phyloP scores from a whole-genome alignment of 129 eudicot genomes.

The Daucus carota region DH1_v3.0 NC_030382.2:49709001-49709500 shows the following conservation, averaged over 20 bases:
- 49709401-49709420: background rate
- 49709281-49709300: slow-evolving; percentile 92
- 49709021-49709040: too few species aligned
- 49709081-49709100: background rate
- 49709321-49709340: slow-evolving; percentile 90
- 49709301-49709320: slow-evolving; percentile 89
- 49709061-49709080: background rate
- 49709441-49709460: background rate
- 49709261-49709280: slow-evolving; percentile 93
- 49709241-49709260: slow-evolving; percentile 96
- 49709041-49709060: too few species aligned
- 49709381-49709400: background rate
- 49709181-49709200: slow-evolving; percentile 99
- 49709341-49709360: slow-evolving; percentile 98
- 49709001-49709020: too few species aligned
- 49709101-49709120: background rate
- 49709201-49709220: slow-evolving; percentile 85
- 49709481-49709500: background rate
- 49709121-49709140: slow-evolving; percentile 7
- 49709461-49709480: background rate
- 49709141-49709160: slow-evolving; percentile 90
- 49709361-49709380: slow-evolving; percentile 70
- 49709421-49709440: background rate
- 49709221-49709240: slow-evolving; percentile 90
- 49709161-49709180: slow-evolving; percentile 85